These are phyloP conservation scores for Cordyceps cateniannulata DNA, from an alignment of 2,329 filamentous ascomycete species.

Conservation along the genomic window DNA sequence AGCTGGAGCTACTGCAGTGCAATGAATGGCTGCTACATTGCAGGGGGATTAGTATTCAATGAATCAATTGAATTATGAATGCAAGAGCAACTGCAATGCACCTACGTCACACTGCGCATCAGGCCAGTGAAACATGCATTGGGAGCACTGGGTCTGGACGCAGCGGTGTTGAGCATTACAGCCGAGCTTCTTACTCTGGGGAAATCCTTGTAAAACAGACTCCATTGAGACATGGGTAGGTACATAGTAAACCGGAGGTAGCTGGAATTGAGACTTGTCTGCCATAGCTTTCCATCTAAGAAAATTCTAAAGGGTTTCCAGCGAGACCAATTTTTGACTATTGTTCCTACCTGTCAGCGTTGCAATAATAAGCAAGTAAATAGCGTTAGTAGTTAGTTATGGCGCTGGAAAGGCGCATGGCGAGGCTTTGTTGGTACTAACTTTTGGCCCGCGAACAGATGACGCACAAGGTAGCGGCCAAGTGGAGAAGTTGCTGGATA, in stretches of 20 bases:
- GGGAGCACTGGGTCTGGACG: background rate
- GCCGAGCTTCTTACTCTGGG: background rate
- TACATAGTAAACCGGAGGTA: background rate
- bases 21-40: background rate
- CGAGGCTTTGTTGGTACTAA: too few relatives aligned
- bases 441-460: background rate
- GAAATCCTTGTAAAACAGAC: background rate
- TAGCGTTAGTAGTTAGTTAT: too few relatives aligned
- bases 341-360: too few relatives aligned
- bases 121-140: slow-evolving; percentile 2
- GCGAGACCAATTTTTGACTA: too few relatives aligned
- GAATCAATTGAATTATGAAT: background rate
- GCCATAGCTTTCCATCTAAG: too few relatives aligned
- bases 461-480: slow-evolving; percentile 5
- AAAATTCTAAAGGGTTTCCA: too few relatives aligned
- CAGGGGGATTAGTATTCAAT: background rate
- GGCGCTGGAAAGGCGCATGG: too few relatives aligned
- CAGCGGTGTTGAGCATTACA: background rate
- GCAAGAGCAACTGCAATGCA: background rate
- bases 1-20: background rate
- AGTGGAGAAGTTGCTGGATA: background rate
- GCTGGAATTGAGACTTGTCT: background rate
- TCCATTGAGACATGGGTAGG: background rate
- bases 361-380: too few relatives aligned
- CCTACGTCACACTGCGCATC: background rate